Evolutionary conservation across 2,329 filamentous ascomycete genomes (phyloP), one percentile per base, ranked within the genome.

Genomic region (Calcarisporium arbuscula): DNA sequence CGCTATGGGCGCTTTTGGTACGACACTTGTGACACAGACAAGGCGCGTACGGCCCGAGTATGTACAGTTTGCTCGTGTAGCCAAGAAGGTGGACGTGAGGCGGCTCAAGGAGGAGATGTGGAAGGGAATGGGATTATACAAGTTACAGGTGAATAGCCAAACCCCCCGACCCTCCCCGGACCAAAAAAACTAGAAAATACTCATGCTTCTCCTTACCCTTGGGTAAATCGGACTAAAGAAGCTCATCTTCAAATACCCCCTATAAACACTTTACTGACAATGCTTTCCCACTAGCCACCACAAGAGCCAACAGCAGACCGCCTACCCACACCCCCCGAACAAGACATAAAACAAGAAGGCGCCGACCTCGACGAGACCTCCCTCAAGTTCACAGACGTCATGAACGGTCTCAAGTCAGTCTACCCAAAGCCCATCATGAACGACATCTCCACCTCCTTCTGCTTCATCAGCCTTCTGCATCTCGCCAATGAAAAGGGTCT

Each of bases 401-500:
- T 98, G 79, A 94, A 94, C 55, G 81, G 81, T 42, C 66, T 98
- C 30, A 85, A 94, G 55, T 63, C 71, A 5, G 87, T 95, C 7
- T 98, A 98, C 53, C 82, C 88, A 9, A 84, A 85, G 57, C 73
- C 85, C 47, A 77, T 80, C 40, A 85, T 98, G 78, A 80, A 83
- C 41, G 92, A 98, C 60, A 96, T 98, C 52, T 95, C 88, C 22
- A 98, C 92, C 0, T 94, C 76, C 43, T 82, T 67, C 61, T 94
- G 92, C 57, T 98, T 96, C 63, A 98, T 98, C 52, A 94, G 85
- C 50, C 64, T 95, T 38, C 65, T 95, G 45, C 89, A 95, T 61
- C 57, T 95, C 50, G 89, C 89, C 40, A 95, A 95, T 61, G 89
- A 95, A 55, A 90, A 94, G 64, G 89, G 89, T 0, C 67, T 95